These are phyloP conservation scores for Verticillium tricorpus DNA, from an alignment of 2,329 filamentous ascomycete genomes.

Conservation along the genomic window DNA sequence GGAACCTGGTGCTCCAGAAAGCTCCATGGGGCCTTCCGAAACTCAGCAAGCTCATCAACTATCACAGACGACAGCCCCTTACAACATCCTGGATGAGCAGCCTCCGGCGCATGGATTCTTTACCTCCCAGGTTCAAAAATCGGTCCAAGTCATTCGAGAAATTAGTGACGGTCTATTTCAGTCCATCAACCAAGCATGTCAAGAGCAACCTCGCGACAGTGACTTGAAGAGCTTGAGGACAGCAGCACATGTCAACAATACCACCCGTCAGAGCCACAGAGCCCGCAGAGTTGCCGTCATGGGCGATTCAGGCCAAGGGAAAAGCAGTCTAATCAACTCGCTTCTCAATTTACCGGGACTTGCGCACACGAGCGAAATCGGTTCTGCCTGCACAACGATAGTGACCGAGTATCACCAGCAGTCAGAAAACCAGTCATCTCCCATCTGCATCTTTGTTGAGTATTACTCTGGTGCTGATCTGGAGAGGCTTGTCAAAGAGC, in stretches of 20 bases:
- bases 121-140: background rate
- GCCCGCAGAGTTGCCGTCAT: slow-evolving; percentile 3
- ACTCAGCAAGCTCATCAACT: background rate
- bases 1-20: no score
- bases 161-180: background rate
- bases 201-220: background rate
- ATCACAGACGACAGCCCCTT: background rate
- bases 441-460: slow-evolving; percentile 26
- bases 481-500: slow-evolving; percentile 21
- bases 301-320: slow-evolving; percentile 19
- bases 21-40: no score
- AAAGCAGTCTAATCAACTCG: slow-evolving; percentile 30
- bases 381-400: slow-evolving; percentile 27
- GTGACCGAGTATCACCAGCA: slow-evolving; percentile 29
- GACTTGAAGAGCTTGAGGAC: background rate
- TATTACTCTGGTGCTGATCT: slow-evolving; percentile 22
- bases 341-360: slow-evolving; percentile 25
- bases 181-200: background rate
- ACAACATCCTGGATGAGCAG: slow-evolving; percentile 1
- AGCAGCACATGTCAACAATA: background rate
- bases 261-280: background rate
- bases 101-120: slow-evolving; percentile 2
- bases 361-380: slow-evolving; percentile 22
- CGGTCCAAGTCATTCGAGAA: background rate
- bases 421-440: slow-evolving; percentile 14